Percentiles rank a stretch among this genome's conserved stretches.
Conservation (phyloP, 2,329 filamentous ascomycete species). For the Pseudogymnoascus sp. region DNA sequence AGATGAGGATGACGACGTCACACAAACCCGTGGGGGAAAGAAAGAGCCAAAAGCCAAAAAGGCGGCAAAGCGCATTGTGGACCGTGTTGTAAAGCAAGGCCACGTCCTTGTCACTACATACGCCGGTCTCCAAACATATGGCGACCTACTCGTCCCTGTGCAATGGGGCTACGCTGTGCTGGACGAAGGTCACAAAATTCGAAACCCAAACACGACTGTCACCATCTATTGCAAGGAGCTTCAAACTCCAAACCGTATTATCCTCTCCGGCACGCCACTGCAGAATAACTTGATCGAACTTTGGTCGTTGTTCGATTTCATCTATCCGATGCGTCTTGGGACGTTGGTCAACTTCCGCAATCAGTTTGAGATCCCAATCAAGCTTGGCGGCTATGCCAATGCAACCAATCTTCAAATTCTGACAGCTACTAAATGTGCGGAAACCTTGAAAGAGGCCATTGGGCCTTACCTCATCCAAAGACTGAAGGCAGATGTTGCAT, state of each 20-base stretch:
- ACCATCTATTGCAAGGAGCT: constrained; percentile 94
- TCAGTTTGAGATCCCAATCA: constrained; percentile 91
- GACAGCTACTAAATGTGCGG: constrained; percentile 88
- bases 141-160: constrained; percentile 70
- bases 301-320: constrained; percentile 97
- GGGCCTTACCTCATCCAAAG: constrained; percentile 88
- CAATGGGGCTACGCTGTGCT: constrained; percentile 92
- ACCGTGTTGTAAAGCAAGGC: constrained; percentile 73
- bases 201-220: constrained; percentile 91
- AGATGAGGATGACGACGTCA: constrained; percentile 47
- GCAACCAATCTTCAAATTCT: constrained; percentile 90
- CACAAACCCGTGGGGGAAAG: constrained; percentile 33
- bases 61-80: constrained; percentile 71
- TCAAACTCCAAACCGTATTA: constrained; percentile 81
- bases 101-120: constrained; percentile 96
- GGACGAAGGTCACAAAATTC: constrained; percentile 96
- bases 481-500: constrained; percentile 87
- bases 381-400: constrained; percentile 88
- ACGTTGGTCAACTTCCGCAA: constrained; percentile 84
- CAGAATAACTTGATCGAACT: constrained; percentile 94
- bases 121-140: constrained; percentile 88
- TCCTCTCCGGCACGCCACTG: constrained; percentile 93
- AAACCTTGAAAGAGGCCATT: constrained; percentile 88
- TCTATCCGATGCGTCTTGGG: constrained; percentile 91
- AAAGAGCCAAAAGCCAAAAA: constrained; percentile 51